Percentiles rank a stretch among this genome's conserved stretches.
phyloP scores from a whole-genome alignment of 1,139 yeast genomes.

The Pichia sp. region DNA sequence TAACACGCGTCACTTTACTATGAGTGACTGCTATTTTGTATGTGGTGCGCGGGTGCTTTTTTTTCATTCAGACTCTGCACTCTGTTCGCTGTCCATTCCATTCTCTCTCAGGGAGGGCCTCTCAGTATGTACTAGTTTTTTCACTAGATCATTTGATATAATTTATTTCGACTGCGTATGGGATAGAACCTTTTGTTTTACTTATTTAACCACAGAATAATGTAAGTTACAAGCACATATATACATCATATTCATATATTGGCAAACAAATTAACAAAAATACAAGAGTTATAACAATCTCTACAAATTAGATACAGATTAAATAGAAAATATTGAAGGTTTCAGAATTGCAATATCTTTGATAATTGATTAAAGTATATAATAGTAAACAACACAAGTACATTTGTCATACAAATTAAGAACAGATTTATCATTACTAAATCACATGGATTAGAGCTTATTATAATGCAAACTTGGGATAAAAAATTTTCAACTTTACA shows the following conservation, averaged over 20 bases:
- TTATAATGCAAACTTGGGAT: neutral
- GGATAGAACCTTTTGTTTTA: neutral
- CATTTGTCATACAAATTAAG: too few species aligned
- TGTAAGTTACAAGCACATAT: slow-evolving; percentile 11
- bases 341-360: too few species aligned
- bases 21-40: slow-evolving; percentile 6
- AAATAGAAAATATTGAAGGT: neutral
- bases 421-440: too few species aligned
- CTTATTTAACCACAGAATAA: slow-evolving; percentile 15
- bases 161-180: neutral
- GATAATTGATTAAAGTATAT: too few species aligned
- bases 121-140: neutral
- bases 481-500: neutral
- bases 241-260: neutral
- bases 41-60: slow-evolving; percentile 8
- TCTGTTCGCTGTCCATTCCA: neutral
- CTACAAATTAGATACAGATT: neutral
- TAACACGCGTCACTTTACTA: neutral
- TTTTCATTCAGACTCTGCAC: neutral
- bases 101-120: neutral
- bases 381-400: too few species aligned
- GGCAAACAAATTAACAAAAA: neutral
- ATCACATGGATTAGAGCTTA: too few species aligned
- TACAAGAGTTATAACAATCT: neutral
- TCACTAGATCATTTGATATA: neutral